These are phyloP conservation scores for Osmanthus fragrans DNA, from an alignment of 257 asterid genomes.

Conservation along the genomic window DNA sequence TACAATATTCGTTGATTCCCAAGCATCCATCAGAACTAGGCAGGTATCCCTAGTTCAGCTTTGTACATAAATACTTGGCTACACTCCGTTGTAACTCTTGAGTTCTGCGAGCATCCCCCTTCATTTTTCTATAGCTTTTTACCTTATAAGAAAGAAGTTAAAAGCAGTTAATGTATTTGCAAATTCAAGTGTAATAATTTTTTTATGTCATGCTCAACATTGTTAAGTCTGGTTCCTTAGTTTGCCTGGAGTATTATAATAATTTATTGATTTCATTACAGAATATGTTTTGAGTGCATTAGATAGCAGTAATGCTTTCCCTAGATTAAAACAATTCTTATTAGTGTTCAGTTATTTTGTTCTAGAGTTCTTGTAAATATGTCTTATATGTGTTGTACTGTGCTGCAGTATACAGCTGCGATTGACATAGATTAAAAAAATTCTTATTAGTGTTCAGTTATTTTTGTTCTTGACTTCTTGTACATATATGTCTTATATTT, in stretches of 20 bases:
- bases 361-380: conserved; percentile 26
- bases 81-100: not conserved
- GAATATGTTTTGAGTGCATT: conserved; percentile 39
- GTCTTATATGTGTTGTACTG: conserved; percentile 24
- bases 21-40: conserved; percentile 2
- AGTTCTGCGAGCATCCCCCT: not conserved
- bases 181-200: conserved; percentile 6
- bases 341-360: not conserved
- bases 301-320: conserved; percentile 44
- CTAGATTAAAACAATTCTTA: conserved; percentile 73
- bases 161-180: not conserved
- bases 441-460: conserved; percentile 33
- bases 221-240: conserved; percentile 1
- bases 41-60: not conserved
- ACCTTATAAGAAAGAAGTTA: conserved; percentile 13
- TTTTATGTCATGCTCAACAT: conserved; percentile 13
- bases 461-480: conserved; percentile 11
- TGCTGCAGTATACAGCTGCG: conserved; percentile 90
- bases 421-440: conserved; percentile 83
- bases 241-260: conserved; percentile 3
- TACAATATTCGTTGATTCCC: not conserved
- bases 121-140: conserved; percentile 7
- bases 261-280: conserved; percentile 18
- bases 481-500: conserved; percentile 28
- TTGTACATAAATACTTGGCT: not conserved